Percentiles rank a stretch among this genome's conserved stretches.
Conservation (phyloP, 805 yeast species). For the Starmerella sirachaensis region DNA sequence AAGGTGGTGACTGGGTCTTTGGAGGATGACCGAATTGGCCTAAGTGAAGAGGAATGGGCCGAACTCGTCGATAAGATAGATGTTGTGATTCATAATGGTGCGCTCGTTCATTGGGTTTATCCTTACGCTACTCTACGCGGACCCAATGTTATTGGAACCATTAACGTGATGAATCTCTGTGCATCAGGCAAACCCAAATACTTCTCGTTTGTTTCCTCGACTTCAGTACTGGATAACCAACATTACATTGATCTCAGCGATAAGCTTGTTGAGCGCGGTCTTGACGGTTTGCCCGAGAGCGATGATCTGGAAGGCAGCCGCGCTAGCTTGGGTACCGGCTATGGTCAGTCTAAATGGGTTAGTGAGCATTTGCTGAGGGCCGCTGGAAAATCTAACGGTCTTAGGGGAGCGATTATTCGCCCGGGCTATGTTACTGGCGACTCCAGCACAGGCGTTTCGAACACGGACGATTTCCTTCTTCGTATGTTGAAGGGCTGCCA, state of each 20-base stretch:
- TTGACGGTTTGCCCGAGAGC: conserved; percentile 62
- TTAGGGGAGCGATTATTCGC: conserved; percentile 78
- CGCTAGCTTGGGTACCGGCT: conserved; percentile 75
- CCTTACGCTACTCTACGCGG: conserved; percentile 85
- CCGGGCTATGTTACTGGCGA: conserved; percentile 96
- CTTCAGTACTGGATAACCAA: conserved; percentile 81
- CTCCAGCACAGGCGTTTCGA: conserved; percentile 71
- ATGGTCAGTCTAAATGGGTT: conserved; percentile 97
- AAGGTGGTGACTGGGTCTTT: conserved; percentile 75
- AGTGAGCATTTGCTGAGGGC: conserved; percentile 79
- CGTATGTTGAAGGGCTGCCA: conserved; percentile 92
- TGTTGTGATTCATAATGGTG: conserved; percentile 89
- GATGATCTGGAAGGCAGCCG: conserved; percentile 79
- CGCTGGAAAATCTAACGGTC: conserved; percentile 71
- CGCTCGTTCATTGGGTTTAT: conserved; percentile 96
- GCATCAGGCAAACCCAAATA: conserved; percentile 70
- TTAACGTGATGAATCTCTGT: conserved; percentile 70
- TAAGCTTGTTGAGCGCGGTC: conserved; percentile 48
- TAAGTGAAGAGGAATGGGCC: conserved; percentile 45
- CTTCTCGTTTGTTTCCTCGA: conserved; percentile 88
- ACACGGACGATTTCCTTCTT: conserved; percentile 91
- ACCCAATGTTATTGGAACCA: conserved; percentile 81
- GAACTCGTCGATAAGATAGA: conserved; percentile 51
- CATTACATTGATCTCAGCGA: conserved; percentile 72
- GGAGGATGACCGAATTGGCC: conserved; percentile 60